Conservation (phyloP, 306 rosid species). For the Vachellia collinsii region DNA sequence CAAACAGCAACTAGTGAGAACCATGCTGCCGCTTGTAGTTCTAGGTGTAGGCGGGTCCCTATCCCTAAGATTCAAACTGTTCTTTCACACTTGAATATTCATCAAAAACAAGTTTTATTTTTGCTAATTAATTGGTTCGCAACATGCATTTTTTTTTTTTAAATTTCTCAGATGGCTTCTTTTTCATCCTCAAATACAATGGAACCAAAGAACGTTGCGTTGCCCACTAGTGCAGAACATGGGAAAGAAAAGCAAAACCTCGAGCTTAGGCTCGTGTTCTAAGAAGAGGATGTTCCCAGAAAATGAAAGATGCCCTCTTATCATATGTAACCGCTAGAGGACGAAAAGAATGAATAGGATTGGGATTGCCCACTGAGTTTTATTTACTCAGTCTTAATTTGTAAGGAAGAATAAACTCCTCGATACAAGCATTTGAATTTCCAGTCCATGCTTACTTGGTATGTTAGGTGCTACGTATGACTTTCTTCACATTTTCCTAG, state of each 20-base stretch:
- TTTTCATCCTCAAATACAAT: constrained; percentile 8
- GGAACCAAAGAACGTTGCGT: constrained; percentile 32
- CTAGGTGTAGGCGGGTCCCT: constrained; percentile 26
- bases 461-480: background rate
- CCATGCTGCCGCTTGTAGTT: constrained; percentile 5
- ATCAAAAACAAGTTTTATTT: constrained; percentile 30
- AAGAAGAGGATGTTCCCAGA: constrained; percentile 28
- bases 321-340: constrained; percentile 24
- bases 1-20: constrained; percentile 7
- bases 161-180: constrained; percentile 23
- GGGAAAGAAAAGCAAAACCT: constrained; percentile 36
- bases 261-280: constrained; percentile 39
- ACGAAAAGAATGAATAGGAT: constrained; percentile 36
- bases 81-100: constrained; percentile 1
- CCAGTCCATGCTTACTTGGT: constrained; percentile 23
- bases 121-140: constrained; percentile 36
- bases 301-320: constrained; percentile 29
- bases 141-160: background rate
- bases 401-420: constrained; percentile 36
- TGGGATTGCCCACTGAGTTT: constrained; percentile 34
- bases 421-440: constrained; percentile 26
- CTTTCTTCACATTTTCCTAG: constrained; percentile 28
- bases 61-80: constrained; percentile 26
- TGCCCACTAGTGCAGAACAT: constrained; percentile 45
- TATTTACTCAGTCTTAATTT: constrained; percentile 24